Evolutionary conservation across 495 filamentous ascomycete species (phyloP), one percentile per base, ranked within the genome.

Genomic region (Echria macrotheca): DNA sequence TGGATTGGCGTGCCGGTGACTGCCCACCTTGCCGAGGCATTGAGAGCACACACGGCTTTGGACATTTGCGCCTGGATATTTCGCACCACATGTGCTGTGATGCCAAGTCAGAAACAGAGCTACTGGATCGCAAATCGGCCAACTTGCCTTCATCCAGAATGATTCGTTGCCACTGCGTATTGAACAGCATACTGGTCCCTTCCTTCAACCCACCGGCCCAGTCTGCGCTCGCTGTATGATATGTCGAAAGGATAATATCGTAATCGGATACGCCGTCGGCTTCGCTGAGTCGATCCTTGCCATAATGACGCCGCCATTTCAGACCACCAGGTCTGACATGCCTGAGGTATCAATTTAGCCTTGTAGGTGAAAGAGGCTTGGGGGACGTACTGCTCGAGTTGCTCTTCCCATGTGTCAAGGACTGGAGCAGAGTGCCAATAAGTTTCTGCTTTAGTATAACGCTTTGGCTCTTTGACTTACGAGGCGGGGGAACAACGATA

Each of bases 81-180:
- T 0, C 69, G 64, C 1, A 41, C 24, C 3, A 41, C 19, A 76
- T 70, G 23, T 60, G 42, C 25, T 44, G 17, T 17, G n/a, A n/a
- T n/a, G n/a, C n/a, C n/a, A n/a, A n/a, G n/a, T n/a, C n/a, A n/a
- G n/a, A n/a, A n/a, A n/a, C n/a, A n/a, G n/a, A n/a, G n/a, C n/a
- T n/a, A n/a, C n/a, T n/a, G n/a, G n/a, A n/a, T n/a, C n/a, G n/a
- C n/a, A n/a, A n/a, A n/a, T n/a, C n/a, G n/a, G 11, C 40, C 5
- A 4, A 17, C 55, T 2, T 54, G 71, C 73, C 73, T 69, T 77
- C 73, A 48, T 77, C 74, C 12, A 77, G 44, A 5, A 77, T 57
- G 12, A 77, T 52, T 5, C 73, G 52, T 10, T 44, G 57, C 73
- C 70, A 75, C 1, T 28, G 52, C 6, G 49, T 45, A 1, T 56